Evolutionary conservation across 306 rosid species (phyloP), one percentile per base, ranked within the genome.

Genomic region (Crotalaria pallida): DNA sequence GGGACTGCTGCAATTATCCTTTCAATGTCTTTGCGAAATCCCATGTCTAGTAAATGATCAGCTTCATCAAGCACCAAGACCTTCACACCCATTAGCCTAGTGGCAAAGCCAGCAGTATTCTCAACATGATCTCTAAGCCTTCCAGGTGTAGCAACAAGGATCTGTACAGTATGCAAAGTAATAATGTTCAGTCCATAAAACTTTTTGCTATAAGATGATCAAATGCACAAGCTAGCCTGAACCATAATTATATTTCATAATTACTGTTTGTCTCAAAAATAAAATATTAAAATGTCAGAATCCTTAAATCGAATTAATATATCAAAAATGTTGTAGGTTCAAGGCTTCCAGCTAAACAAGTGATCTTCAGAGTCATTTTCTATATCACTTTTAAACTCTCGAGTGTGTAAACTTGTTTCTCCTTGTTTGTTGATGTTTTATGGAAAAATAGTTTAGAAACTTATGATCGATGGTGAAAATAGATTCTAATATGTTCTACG

Each of bases 61-160:
- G 99, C 99, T 87, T 94, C 99, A 65, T 94, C 99, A 57, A 94
- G 97, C 33, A 94, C 80, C 79, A 94, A 95, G 62, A 88, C 89
- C 71, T 89, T 89, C 69, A 94, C 97, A 56, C 99, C 99, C 97
- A 84, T 94, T 75, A 94, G 79, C 81, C 95, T 85, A 72, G 92
- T 79, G 69, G 99, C 96, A 72, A 94, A 91, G 69, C 99, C 99
- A 41, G 95, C 78, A 7, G 99, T 94, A 73, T 91, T 94, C 82
- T 89, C 92, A 52, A 84, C 76, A 78, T 94, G 99, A 82, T 94
- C 99, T 75, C 60, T 94, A 74, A 94, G 97, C 88, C 99, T 91
- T 82, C 99, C 99, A 51, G 99, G 99, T 19, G 99, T 94, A 40
- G 99, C 99, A 51, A 94, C 96, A 69, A 94, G 97, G 90, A 94